phyloP scores from a whole-genome alignment of 106 monocot genomes.

The Phalaenopsis aphrodite region DNA sequence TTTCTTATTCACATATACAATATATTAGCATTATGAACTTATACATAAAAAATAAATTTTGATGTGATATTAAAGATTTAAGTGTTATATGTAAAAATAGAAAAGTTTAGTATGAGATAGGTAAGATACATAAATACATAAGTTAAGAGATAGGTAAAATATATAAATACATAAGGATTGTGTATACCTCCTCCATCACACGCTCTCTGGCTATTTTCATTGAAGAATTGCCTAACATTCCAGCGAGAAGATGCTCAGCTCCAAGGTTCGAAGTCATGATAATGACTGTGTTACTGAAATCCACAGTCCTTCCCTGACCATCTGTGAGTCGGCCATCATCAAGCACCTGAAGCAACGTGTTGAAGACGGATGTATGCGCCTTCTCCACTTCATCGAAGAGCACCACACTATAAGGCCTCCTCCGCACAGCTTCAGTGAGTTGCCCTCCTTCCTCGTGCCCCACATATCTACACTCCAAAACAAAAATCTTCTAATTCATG shows the following conservation, averaged over 20 bases:
- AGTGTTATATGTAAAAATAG: no score
- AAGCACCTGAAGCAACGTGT: constrained; percentile 62
- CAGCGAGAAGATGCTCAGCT: constrained; percentile 59
- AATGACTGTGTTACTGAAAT: constrained; percentile 62
- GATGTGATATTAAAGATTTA: no score
- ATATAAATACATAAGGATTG: no score
- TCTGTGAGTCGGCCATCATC: constrained; percentile 70
- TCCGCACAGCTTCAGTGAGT: constrained; percentile 55
- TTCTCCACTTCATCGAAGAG: constrained; percentile 84
- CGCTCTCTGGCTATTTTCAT: constrained; percentile 40
- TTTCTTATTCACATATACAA: no score
- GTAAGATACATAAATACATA: no score
- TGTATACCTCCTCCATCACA: constrained; percentile 50
- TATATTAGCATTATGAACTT: no score
- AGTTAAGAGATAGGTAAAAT: neutral
- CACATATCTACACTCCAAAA: constrained; percentile 34
- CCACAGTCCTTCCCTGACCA: constrained; percentile 66
- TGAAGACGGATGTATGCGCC: constrained; percentile 57
- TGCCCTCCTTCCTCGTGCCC: constrained; percentile 80
- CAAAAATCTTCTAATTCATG: neutral
- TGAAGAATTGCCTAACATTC: constrained; percentile 37
- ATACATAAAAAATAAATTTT: no score
- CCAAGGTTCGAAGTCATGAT: constrained; percentile 84
- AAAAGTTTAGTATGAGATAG: neutral
- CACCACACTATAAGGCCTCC: constrained; percentile 58